Base-by-base conservation (phyloP, 2,329 filamentous ascomycete genomes). In the Alternaria dauci region DNA sequence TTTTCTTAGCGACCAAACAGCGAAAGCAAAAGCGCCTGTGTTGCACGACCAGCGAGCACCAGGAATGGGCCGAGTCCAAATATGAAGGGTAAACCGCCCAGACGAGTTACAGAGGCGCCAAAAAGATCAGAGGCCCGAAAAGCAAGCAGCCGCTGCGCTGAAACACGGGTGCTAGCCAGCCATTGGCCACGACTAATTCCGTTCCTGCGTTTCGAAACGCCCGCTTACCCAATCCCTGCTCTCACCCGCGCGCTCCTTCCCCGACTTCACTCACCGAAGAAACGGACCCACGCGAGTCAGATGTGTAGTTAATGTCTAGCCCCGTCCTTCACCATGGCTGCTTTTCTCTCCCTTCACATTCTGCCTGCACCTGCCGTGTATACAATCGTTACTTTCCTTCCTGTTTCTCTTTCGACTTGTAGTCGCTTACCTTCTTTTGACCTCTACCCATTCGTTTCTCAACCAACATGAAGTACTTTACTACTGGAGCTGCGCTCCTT, bases 401-500 rank as follows among this genome's bases (percentile, higher is more conserved):
- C 36, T 38, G 50, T 50, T 32, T 56, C 30, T 52, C 43, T 23
- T 56, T 30, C 12, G 30, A 58, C 55, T 28, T 62, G 41, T 59
- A 36, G 20, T 42, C 42, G 26, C 58, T 55, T 62, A 50, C 46
- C 41, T 52, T 51, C 50, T 58, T 18, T 51, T 38, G 38, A 50
- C 36, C 36, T 61, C 50, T 63, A 59, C 36, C 20, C 46, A 55
- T 65, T 63, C 57, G 46, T 56, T 60, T 47, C 32, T 56, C 58
- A 53, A 58, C 55, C 66, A 74, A 18, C 58, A 78, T 78, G 75
- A 74, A 67, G 66, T 72, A 73, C 55, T 71, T 70, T 54, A 62
- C 71, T 59, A 66, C 68, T 36, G 74, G 75, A 76, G 76, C 75
- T 68, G 75, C 69, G 72, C 73, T 77, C 73, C 71, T 78, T 57